Evolutionary conservation across 2,329 filamentous ascomycete genomes (phyloP), one percentile per base, ranked within the genome.

Genomic region (Basipetospora sp.): DNA sequence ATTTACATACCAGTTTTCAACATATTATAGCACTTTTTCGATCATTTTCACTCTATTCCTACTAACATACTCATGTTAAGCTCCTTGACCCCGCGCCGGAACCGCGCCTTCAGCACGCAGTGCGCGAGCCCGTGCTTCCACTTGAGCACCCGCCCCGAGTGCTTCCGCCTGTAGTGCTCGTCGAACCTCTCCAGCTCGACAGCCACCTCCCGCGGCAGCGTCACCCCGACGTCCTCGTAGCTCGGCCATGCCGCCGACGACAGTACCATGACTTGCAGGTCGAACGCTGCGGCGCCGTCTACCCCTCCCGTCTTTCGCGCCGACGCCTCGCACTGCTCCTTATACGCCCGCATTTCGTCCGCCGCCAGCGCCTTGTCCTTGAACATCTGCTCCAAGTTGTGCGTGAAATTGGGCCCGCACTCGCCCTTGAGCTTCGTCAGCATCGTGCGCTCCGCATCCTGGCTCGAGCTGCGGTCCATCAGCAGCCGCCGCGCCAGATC

Each of bases 371-470:
- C 87, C 56, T 96, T 85, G 51, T 99, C 90, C 56, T 93, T 94
- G 65, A 99, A 98, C 90, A 99, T 99, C 44, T 88, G 84, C 58
- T 99, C 92, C 1, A 99, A 67, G 50, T 98, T 98, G 53, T 94
- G 87, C 0, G 90, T 98, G 54, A 98, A 96, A 48, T 75, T 82
- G 11, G 83, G 80, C 28, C 90, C 90, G 53, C 90, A 98, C 63
- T 98, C 90, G 47, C 77, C 81, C 59, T 90, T 88, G 19, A 98
- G 67, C 47, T 92, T 84, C 18, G 82, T 70, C 34, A 98, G 70
- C 90, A 98, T 98, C 58, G 81, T 93, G 44, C 87, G 75, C 60
- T 98, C 92, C 0, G 90, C 88, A 57, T 98, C 90, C 40, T 88
- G 82, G 52, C 85, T 94, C 16, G 88, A 87, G 53, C 86, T 94